Evolutionary conservation across 1,139 yeast species (phyloP), one percentile per base, ranked within the genome.

Genomic region (Taphrina populina): DNA sequence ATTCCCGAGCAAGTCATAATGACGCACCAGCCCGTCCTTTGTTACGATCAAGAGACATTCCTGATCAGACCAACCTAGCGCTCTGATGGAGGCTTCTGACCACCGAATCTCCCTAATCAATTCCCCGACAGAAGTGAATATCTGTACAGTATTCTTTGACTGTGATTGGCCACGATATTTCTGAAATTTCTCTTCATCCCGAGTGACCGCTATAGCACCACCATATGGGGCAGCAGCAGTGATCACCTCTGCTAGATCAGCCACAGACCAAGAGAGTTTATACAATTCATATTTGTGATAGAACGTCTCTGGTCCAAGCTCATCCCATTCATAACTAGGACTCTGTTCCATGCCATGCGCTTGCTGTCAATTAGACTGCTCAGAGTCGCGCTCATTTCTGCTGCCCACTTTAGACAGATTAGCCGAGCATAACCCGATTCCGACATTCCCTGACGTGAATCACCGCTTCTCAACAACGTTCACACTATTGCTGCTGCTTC

Each of bases 1-100:
- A 55, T 78, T 80, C 3, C 88, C 87, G 32, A 79, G 79, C 60
- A 85, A 80, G 62, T 86, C 90, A 66, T 88, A 90, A 49, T 77
- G 72, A 59, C 96, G 72, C 37, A 78, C 79, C 33, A 74, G 73
- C 1, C 88, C 95, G 58, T 75, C 75, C 35, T 75, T 76, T 27
- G 84, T 69, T 0, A 87, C 78, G 7, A 88, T 78, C 17, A 84
- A 70, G 57, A 88, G 72, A 56, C 78, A 75, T 62, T 86, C 95
- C 13, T 70, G 68, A 0, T 61, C 59, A 56, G 79, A 67, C 79
- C 81, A 80, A 37, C 81, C 82, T 20, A 83, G 75, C 7, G 79
- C 78, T 0, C 79, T 72, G 52, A 86, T 78, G 6, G 78, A 76
- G 0, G 81, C 78, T 15, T 76, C 75, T 67, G 70, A 80, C 73